phyloP scores from a whole-genome alignment of 108 stramenopile species.

The Bacterosira constricta region DNA sequence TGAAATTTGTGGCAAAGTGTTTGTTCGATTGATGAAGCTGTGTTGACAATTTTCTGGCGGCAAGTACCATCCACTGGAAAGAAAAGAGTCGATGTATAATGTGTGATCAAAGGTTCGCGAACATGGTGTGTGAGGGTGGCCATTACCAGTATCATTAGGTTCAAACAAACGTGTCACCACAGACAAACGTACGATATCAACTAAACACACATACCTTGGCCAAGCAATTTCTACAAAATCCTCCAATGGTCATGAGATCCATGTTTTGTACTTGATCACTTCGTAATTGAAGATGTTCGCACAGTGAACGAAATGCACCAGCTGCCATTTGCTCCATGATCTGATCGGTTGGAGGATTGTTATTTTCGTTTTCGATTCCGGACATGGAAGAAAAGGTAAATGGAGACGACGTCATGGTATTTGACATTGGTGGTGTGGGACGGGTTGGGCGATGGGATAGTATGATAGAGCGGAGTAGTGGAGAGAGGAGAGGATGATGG shows the following conservation, averaged over 20 bases:
- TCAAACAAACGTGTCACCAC: no score
- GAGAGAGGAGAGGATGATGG: no score
- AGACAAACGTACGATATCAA: neutral
- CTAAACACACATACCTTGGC: constrained; percentile 49
- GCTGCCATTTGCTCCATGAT: constrained; percentile 66
- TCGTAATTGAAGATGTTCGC: constrained; percentile 66
- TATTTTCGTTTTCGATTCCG: neutral
- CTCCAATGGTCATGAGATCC: constrained; percentile 61
- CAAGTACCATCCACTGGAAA: constrained; percentile 55
- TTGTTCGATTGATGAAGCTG: constrained; percentile 13
- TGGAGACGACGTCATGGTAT: neutral
- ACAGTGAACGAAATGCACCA: constrained; percentile 73
- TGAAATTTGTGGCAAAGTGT: neutral
- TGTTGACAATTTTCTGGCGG: constrained; percentile 41
- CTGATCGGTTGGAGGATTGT: constrained; percentile 15
- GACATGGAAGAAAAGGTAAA: constrained; percentile 14
- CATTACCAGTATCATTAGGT: no score
- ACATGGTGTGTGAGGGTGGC: no score
- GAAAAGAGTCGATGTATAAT: constrained; percentile 4
- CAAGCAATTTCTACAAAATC: constrained; percentile 73
- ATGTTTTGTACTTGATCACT: constrained; percentile 85
- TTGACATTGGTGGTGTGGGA: no score
- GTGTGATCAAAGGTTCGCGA: neutral
- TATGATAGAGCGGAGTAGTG: no score
- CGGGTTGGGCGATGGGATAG: no score